Base-by-base conservation (phyloP, 1,284 basidiomycete species). In the Melampsora larici-populina region DNA sequence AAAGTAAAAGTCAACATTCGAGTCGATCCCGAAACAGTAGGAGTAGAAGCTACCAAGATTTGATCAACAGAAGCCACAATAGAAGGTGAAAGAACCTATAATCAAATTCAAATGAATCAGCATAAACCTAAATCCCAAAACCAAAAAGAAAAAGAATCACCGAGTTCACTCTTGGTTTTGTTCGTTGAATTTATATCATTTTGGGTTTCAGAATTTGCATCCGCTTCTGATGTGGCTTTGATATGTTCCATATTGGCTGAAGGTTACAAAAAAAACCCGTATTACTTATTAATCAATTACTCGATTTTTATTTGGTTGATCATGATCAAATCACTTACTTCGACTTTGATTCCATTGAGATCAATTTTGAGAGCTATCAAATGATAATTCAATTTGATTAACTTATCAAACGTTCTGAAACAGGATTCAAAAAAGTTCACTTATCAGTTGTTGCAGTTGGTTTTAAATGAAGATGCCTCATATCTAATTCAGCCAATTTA, bases 31-130 rank as follows among this genome's bases (percentile, higher is more conserved):
- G 98, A 86, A 86, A 95, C 95, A 0, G 90, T 85, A 0, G 96
- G 95, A 8, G 92, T 93, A 79, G 89, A 92, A 69, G 87, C 88
- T 80, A 89, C 90, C 26, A 99, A 88, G 62, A 96, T 88, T 82
- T 94, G 91, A 83, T 97, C 93, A 26, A 97, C 95, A 74, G 91
- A 90, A 17, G 90, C 87, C 64, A 96, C 88, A 83, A 99, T 90
- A 51, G 81, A 82, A 36, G 48, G 62, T 15, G 17, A 70, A 46
- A 51, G 24, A 0, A 49, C 66, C 48, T 40, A 26, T 6, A n/a
- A 36, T 43, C 17, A 17, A n/a, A 58, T 15, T 11, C 5, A 24
- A 29, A 86, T 96, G 96, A 70, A 93, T 90, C 81, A 93, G 90
- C 65, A 96, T n/a, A 78, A 78, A 70, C 26, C 15, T 1, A 21